phyloP scores from a whole-genome alignment of 768 basidiomycete species.

The Gloeostereum incarnatum region DNA sequence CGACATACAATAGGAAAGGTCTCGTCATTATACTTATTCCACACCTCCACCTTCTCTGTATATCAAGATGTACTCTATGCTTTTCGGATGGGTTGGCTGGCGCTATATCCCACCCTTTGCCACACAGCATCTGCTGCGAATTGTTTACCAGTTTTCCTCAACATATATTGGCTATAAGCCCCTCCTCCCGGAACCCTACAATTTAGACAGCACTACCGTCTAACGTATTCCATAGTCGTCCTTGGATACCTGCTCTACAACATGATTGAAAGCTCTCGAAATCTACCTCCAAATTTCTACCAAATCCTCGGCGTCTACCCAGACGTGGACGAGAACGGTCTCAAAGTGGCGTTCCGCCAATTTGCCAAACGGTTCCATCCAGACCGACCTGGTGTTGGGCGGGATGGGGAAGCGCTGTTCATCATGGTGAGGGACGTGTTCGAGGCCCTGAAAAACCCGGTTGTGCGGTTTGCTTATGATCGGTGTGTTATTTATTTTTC shows the following conservation, averaged over 20 bases:
- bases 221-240: constrained; percentile 54
- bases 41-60: too few species aligned
- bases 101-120: constrained; percentile 54
- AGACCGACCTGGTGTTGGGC: constrained; percentile 55
- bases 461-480: constrained; percentile 79
- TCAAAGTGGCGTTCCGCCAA: constrained; percentile 66
- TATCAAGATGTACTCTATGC: constrained; percentile 4
- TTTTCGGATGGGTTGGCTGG: constrained; percentile 52
- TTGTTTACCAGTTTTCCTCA: constrained; percentile 29
- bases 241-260: constrained; percentile 61
- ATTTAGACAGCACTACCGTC: constrained; percentile 52
- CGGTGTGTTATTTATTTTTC: constrained; percentile 32
- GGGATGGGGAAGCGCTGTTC: constrained; percentile 52
- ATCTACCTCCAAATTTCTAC: constrained; percentile 68
- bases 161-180: constrained; percentile 21
- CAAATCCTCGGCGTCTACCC: constrained; percentile 58
- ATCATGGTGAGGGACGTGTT: constrained; percentile 65
- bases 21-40: too few species aligned
- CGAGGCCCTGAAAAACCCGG: constrained; percentile 71
- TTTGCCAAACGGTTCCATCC: constrained; percentile 75
- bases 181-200: constrained; percentile 31
- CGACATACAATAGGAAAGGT: too few species aligned
- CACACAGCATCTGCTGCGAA: constrained; percentile 39
- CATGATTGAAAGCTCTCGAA: constrained; percentile 44
- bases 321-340: constrained; percentile 50